phyloP scores from a whole-genome alignment of 2,329 filamentous ascomycete species.

The Penicillium corylophilum region DNA sequence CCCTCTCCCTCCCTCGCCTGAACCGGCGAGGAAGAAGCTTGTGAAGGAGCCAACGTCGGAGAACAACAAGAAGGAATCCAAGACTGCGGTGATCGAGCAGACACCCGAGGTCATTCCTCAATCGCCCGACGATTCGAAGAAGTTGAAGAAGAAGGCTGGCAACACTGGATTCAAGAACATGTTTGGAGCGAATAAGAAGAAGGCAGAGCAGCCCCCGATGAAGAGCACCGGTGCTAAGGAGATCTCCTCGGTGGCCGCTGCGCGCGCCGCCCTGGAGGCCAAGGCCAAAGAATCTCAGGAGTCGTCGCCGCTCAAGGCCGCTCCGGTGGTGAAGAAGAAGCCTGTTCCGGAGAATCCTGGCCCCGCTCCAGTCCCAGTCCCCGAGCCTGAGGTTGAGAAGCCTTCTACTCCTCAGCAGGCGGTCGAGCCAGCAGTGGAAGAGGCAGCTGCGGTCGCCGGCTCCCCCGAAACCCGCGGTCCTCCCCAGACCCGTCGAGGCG shows the following conservation, averaged over 20 bases:
- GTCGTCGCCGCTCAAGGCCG: slow-evolving; percentile 24
- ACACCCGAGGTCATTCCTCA: slow-evolving; percentile 33
- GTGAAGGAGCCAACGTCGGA: slow-evolving; percentile 13
- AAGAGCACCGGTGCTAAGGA: slow-evolving; percentile 34
- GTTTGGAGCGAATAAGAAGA: slow-evolving; percentile 43
- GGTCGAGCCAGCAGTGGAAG: slow-evolving; percentile 24
- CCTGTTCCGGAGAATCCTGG: slow-evolving; percentile 23
- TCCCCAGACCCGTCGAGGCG: slow-evolving; percentile 47
- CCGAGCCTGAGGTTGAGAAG: slow-evolving; percentile 1
- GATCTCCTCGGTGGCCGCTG: slow-evolving; percentile 42
- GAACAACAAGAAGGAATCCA: slow-evolving; percentile 19
- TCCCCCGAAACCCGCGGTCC: slow-evolving; percentile 25
- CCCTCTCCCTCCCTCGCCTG: slow-evolving; percentile 26
- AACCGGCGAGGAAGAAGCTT: slow-evolving; percentile 24
- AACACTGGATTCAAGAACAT: slow-evolving; percentile 46
- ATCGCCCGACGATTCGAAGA: slow-evolving; percentile 39
- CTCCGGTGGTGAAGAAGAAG: slow-evolving; percentile 37
- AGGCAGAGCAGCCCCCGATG: slow-evolving; percentile 32
- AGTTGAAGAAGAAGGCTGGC: slow-evolving; percentile 45
- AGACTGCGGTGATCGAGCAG: slow-evolving; percentile 21
- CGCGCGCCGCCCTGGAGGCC: slow-evolving; percentile 43
- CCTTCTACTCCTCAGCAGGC: slow-evolving; percentile 10
- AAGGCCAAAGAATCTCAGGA: slow-evolving; percentile 37
- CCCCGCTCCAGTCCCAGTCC: background rate
- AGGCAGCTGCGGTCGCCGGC: slow-evolving; percentile 12